Evolutionary conservation across 192 early-diverging fungal genomes (phyloP).

Genomic region (Backusella sp.): DNA sequence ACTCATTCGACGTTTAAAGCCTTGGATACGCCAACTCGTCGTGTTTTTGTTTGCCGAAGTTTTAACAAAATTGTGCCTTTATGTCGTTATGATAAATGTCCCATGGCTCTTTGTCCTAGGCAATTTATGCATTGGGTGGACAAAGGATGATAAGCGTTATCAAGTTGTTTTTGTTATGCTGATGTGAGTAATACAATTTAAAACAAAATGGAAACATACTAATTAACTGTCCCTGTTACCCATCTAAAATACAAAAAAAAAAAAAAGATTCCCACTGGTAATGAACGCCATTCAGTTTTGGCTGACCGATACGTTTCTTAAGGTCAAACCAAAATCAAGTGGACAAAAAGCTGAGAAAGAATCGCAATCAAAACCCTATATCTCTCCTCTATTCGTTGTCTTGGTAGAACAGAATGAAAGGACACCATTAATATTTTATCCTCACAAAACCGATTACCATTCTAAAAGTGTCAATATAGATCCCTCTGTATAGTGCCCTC

Average conservation of each 20-base stretch:
- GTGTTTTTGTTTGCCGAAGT: slow-evolving; percentile 64
- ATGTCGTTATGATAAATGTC: slow-evolving; percentile 50
- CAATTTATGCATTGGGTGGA: slow-evolving; percentile 61
- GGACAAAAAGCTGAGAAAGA: neutral
- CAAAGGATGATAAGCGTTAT: slow-evolving; percentile 46
- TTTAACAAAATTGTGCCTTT: slow-evolving; percentile 68
- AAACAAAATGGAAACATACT: neutral
- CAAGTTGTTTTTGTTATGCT: slow-evolving; percentile 81
- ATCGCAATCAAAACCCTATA: neutral
- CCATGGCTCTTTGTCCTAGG: slow-evolving; percentile 66
- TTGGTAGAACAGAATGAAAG: slow-evolving; percentile 13
- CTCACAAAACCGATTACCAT: neutral
- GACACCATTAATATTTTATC: slow-evolving; percentile 9
- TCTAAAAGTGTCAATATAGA: neutral
- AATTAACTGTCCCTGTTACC: neutral
- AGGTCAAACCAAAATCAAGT: slow-evolving; percentile 24
- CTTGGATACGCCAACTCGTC: slow-evolving; percentile 62
- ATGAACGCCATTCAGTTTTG: slow-evolving; percentile 82
- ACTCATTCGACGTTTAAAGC: slow-evolving; percentile 32
- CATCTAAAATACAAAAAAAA: neutral
- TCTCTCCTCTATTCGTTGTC: slow-evolving; percentile 9
- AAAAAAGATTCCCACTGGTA: slow-evolving; percentile 57
- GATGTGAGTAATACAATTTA: slow-evolving; percentile 33
- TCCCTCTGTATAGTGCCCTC: neutral
- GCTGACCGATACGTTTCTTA: slow-evolving; percentile 62